Base-by-base conservation (phyloP, 2,329 filamentous ascomycete genomes). In the Raffaelea deltoideospora region DNA sequence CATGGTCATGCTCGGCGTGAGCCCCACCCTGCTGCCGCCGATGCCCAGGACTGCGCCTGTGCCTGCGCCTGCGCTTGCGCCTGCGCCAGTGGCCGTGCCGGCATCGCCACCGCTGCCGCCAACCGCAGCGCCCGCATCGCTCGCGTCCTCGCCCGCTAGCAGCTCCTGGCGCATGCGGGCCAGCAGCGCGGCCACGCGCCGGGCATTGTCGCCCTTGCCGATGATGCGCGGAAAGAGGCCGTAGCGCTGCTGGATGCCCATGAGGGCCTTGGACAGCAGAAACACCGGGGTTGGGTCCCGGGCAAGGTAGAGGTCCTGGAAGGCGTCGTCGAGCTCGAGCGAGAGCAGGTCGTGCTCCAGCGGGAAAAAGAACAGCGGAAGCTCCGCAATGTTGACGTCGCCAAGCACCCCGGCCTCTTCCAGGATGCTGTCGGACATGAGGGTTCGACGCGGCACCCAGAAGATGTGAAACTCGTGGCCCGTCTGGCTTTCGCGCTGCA, bases 401-500 rank as follows among this genome's bases (percentile, higher is more conserved):
- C 90, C 92, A 34, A 95, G 69, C 13, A 98, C 84, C 20, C 88
- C 90, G 28, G 84, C 80, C 52, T 94, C 86, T 57, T 98, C 90
- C 28, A 98, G 67, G 34, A 96, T 72, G 53, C 86, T 79, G 54
- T 96, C 86, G 47, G 85, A 90, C 37, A 96, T 79, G 37, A 93
- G 65, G 4, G 90, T 96, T 43, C 90, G 80, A 40, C 90, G 76
- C 6, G 92, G 88, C 30, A 93, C 82, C 83, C 90, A 96, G 54
- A 95, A 88, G 48, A 98, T 80, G 44, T 87, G 88, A 54, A 96
- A 94, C 49, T 98, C 88, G 69, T 98, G 90, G 47, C 86, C 83
- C 33, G 79, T 83, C 50, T 85, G 80, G 53, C 81, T 87, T 56
- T 90, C 85, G 51, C 79, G 80, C 50, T 88, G 84, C 40, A 96